Percentiles rank a stretch among this genome's conserved stretches.
These are phyloP conservation scores for Emmonsiellopsis sp. DNA, from an alignment of 2,329 filamentous ascomycete genomes.

Conservation along the genomic window DNA sequence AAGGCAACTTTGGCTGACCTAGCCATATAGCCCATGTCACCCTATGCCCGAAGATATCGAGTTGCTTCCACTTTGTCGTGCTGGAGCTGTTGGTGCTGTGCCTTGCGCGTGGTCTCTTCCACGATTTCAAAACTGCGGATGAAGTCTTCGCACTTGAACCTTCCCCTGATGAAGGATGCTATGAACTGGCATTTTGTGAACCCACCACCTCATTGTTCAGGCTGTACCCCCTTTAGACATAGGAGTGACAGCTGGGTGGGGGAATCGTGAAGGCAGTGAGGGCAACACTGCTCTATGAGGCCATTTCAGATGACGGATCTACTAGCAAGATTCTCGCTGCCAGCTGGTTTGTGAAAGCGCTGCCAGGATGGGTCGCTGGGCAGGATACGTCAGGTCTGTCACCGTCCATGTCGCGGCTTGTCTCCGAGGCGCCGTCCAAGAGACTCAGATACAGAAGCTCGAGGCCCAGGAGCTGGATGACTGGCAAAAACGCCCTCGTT, in stretches of 20 bases:
- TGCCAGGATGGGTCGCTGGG: not conserved
- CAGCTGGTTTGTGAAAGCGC: not conserved
- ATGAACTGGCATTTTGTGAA: constrained; percentile 1
- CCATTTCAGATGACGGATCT: not conserved
- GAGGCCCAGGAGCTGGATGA: not conserved
- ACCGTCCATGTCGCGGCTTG: not conserved
- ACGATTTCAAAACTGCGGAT: constrained; percentile 5
- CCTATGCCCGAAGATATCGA: constrained; percentile 7
- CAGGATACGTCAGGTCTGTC: not conserved
- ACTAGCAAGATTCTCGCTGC: not conserved
- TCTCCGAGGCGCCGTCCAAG: not conserved
- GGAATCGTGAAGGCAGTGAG: too few species aligned
- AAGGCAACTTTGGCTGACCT: not conserved
- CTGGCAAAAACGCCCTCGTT: not conserved
- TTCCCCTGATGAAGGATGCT: not conserved
- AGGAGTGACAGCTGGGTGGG: not conserved
- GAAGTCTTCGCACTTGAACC: constrained; percentile 6
- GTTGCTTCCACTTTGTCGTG: constrained; percentile 3
- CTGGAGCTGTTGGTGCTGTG: constrained; percentile 3
- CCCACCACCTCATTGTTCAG: not conserved
- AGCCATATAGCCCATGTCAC: constrained; percentile 3
- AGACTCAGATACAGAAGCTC: constrained; percentile 2
- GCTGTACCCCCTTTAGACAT: not conserved
- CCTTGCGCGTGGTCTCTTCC: constrained; percentile 4
- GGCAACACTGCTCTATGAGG: not conserved